A percentile compares a stretch with the other conserved stretches of the same genome.
phyloP scores from a whole-genome alignment of 2,329 filamentous ascomycete genomes.

The Clonostachys sp. region DNA sequence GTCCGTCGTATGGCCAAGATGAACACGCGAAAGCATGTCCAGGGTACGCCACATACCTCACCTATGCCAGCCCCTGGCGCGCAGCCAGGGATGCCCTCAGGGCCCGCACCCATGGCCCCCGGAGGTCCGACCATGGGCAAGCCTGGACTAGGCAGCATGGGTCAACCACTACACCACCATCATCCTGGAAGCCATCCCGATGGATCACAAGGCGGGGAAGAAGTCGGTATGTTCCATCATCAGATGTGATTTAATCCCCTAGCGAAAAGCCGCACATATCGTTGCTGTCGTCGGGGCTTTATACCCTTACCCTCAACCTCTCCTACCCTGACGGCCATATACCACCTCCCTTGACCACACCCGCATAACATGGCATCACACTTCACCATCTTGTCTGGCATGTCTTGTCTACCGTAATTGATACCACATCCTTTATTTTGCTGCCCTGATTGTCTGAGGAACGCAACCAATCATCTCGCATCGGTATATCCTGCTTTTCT shows the following conservation, averaged over 20 bases:
- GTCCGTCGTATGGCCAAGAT: constrained; percentile 97
- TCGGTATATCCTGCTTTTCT: not conserved
- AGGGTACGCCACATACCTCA: constrained; percentile 50
- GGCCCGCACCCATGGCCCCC: constrained; percentile 58
- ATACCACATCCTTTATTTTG: constrained; percentile 3
- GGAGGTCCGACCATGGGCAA: constrained; percentile 57
- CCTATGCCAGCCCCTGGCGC: constrained; percentile 67
- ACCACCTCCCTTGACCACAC: not conserved
- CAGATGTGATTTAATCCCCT: constrained; percentile 65
- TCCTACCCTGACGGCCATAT: not conserved
- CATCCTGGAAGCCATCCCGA: constrained; percentile 22
- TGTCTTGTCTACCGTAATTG: constrained; percentile 1
- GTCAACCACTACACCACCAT: constrained; percentile 67
- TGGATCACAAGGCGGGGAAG: constrained; percentile 65
- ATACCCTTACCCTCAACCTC: not conserved
- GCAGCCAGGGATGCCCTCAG: constrained; percentile 59
- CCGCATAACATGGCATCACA: constrained; percentile 1
- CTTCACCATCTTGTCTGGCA: not conserved
- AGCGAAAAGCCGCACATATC: constrained; percentile 10
- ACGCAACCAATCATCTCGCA: too few species aligned
- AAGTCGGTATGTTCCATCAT: constrained; percentile 98
- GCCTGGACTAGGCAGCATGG: constrained; percentile 63
- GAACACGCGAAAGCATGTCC: constrained; percentile 74
- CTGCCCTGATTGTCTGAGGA: too few species aligned
- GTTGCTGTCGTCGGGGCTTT: constrained; percentile 17